Base-by-base conservation (phyloP, 352 stramenopile genomes). In the Phytophthora agathidicida region DNA sequence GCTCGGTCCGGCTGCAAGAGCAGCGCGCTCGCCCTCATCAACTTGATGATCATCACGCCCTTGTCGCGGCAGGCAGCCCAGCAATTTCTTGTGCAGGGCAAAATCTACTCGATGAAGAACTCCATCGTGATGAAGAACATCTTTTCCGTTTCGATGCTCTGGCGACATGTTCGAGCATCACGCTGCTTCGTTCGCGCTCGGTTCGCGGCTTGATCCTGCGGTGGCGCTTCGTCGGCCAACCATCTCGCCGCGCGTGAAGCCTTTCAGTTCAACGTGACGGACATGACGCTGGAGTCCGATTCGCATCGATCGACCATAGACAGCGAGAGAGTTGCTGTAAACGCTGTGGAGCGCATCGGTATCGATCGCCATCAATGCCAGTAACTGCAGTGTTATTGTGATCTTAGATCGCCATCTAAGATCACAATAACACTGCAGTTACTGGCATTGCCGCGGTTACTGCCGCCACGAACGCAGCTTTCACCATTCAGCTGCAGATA, bases 161-260 rank as follows among this genome's bases (percentile, higher is more conserved):
- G n/a, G n/a, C n/a, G n/a, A n/a, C n/a, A n/a, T n/a, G n/a, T 30
- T 16, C 26, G 39, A 32, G 16, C 30, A 59, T 17, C 16, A 22
- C 20, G 17, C 10, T 24, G 31, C 20, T 27, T 36, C 30, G 39
- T 60, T 60, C 51, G 38, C 20, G 17, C 14, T 28, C 7, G 16
- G 10, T 56, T 63, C 54, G 44, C n/a, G 7, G 54, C 54, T 19
- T 41, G 26, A 24, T 56, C 30, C 37, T 31, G 35, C 27, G 14
- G 5, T 31, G 39, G 51, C 51, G 22, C 38, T 59, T 58, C 20
- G 37, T 3, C n/a, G 22, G 28, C 19, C 49, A 57, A 57, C 23
- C 13, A 24, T 22, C 22, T 11, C 35, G 7, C 7, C 14, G 28
- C 31, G 19, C 6, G 19, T 9, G 19, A 32, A 19, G n/a, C n/a